Percentiles rank a stretch among this genome's conserved stretches.
Evolutionary conservation across 805 yeast species (phyloP).

Genomic region (Pichia thaimueangensis): DNA sequence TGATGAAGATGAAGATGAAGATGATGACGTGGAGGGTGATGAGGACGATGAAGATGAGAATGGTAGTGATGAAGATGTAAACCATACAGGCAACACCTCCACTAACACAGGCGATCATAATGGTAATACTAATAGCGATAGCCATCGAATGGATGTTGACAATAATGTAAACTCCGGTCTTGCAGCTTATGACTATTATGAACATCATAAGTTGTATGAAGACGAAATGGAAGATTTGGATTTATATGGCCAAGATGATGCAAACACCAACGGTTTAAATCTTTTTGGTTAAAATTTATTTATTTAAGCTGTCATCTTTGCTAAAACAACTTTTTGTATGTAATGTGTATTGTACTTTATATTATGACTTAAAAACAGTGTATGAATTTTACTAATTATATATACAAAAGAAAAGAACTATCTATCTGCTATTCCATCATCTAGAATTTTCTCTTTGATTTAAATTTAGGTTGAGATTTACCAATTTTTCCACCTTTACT

Average conservation of each 20-base stretch:
- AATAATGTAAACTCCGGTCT: background rate
- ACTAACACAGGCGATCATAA: background rate
- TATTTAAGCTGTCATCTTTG: background rate
- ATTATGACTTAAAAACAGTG: no score
- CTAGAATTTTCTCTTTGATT: constrained; percentile 54
- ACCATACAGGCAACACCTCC: background rate
- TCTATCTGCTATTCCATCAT: background rate
- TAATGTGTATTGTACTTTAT: background rate
- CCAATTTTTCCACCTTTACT: constrained; percentile 20
- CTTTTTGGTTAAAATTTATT: constrained; percentile 14
- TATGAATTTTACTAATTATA: background rate
- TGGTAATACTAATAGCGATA: background rate
- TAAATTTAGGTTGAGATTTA: constrained; percentile 42
- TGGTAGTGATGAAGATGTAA: constrained; percentile 5
- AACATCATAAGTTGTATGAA: constrained; percentile 16
- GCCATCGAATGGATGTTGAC: background rate
- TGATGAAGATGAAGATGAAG: constrained; percentile 17
- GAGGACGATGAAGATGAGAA: constrained; percentile 11
- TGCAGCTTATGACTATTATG: constrained; percentile 20
- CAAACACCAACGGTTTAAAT: constrained; percentile 12
- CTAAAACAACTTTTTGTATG: background rate
- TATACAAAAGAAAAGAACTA: background rate
- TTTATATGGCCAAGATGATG: constrained; percentile 14
- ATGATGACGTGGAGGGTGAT: constrained; percentile 15
- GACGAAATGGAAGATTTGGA: constrained; percentile 14